Evolutionary conservation across 2,329 filamentous ascomycete genomes (phyloP), one percentile per base, ranked within the genome.

Genomic region (Beauveria sp.): DNA sequence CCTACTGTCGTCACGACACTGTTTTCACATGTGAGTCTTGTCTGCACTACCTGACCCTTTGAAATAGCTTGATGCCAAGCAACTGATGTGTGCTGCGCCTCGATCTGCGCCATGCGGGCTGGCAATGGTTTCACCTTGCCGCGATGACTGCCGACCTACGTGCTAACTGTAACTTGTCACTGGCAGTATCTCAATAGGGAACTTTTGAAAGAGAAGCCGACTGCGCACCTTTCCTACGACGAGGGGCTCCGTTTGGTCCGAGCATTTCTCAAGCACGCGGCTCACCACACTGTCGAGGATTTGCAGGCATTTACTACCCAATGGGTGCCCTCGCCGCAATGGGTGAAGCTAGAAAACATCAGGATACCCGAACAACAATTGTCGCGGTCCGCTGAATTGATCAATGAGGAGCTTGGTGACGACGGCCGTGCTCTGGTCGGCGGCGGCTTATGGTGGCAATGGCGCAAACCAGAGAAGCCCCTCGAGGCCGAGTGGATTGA

Each of bases 401-500:
- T 98, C 20, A 80, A 85, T 58, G 79, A 83, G 2, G 88, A 98
- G 72, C 79, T 98, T n/a, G 93, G 93, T 0, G 79, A 83, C 0
- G 83, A 88, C 28, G 93, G 93, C 3, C 81, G 92, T 65, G 81
- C 84, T 57, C 82, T 83, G 65, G 86, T 96, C 50, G 95, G 95
- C 46, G 95, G 95, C 3, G 81, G 83, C 69, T 83, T 86, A 63
- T 92, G 95, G 95, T 92, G 93, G 93, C 85, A 91, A 75, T 96
- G 92, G 92, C 83, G 90, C 58, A 83, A 85, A 59, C 83, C 84
- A 5, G 81, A 85, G 28, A 81, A 77, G 52, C 80, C 86, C 1
- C 77, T 97, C 30, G 86, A 86, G 69, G 92, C 89, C 0, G 93
- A 99, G 72, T 98, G 93, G 93, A 91, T 99, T 66, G 95, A 98